Evolutionary conservation across 257 asterid species (phyloP), one percentile per base, ranked within the genome.

Genomic region (Buddleja alternifolia): DNA sequence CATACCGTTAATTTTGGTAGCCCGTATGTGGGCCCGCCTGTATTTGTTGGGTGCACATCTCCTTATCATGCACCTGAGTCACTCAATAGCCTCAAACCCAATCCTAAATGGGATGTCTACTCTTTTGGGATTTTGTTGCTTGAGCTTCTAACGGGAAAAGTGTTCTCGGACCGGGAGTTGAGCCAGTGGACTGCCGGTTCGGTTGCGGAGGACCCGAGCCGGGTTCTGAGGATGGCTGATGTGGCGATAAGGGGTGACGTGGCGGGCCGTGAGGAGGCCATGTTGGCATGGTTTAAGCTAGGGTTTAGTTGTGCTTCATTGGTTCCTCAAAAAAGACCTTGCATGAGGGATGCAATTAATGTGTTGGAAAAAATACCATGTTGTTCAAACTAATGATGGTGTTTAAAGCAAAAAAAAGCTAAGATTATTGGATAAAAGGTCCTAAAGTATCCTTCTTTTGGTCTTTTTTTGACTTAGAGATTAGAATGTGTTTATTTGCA

Each of bases 61-160:
- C 90, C 96, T 4, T 93, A 93, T 70, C 96, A 87, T 32, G 96
- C 97, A 0, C 99, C 99, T 0, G 99, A 93, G 77, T 93, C 99
- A 0, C 83, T 85, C 75, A 69, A 90, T 20, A 89, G 73, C 74
- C 76, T 75, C 34, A 93, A 88, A 73, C 96, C 96, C 16, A 83
- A 70, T 40, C 82, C 89, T 14, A 90, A 87, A 68, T 93, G 99
- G 99, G 97, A 90, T 47, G 99, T 87, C 4, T 93, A 90, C 80
- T 93, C 99, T 4, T 90, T 90, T 6, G 99, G 99, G 24, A 73
- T 93, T 16, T 65, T 93, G 65, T 64, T 90, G 73, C 90, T 93
- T 1, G 97, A 90, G 73, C 78, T 93, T 4, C 51, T 93, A 12
- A 90, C 96, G 0, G 99, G 99, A 6, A 88, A 83, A 60, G 91